A percentile compares a stretch with the other conserved stretches of the same genome.
Conservation (phyloP, 2,329 filamentous ascomycete genomes). For the Penicillium sp. region DNA sequence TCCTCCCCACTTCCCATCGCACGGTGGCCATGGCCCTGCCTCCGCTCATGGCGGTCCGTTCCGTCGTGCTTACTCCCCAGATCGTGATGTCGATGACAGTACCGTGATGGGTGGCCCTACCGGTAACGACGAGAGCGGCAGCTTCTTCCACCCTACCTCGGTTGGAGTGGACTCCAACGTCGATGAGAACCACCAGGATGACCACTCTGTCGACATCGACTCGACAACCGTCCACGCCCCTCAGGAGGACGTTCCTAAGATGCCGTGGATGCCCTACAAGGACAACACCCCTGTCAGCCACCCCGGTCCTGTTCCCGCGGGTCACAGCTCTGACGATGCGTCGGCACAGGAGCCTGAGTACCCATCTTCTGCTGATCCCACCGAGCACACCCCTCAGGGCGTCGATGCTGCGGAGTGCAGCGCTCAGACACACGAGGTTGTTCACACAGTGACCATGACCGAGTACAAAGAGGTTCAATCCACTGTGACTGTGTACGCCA, state of each 20-base stretch:
- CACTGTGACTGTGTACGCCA: constrained; percentile 12
- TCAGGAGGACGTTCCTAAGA: constrained; percentile 2
- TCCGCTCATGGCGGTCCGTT: constrained; percentile 4
- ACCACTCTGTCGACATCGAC: constrained; percentile 19
- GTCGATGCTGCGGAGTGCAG: constrained; percentile 10
- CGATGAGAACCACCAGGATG: constrained; percentile 17
- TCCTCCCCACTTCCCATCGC: not conserved
- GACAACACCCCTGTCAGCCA: constrained; percentile 1
- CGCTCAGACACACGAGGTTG: constrained; percentile 19
- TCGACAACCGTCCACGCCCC: constrained; percentile 14
- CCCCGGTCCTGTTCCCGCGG: not conserved
- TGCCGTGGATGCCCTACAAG: constrained; percentile 8
- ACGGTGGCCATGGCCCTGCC: constrained; percentile 3
- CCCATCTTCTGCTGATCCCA: not conserved
- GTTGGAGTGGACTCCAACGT: constrained; percentile 9
- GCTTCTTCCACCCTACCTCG: constrained; percentile 7
- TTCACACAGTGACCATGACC: constrained; percentile 26
- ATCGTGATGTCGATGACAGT: constrained; percentile 1
- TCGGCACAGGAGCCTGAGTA: not conserved
- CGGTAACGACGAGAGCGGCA: constrained; percentile 14
- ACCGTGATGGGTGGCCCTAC: constrained; percentile 14
- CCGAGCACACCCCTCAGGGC: not conserved
- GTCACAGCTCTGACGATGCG: no score
- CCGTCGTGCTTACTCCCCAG: constrained; percentile 11
- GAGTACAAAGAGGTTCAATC: constrained; percentile 13